A percentile compares a stretch with the other conserved stretches of the same genome.
phyloP scores from a whole-genome alignment of 768 basidiomycete species.

The Naganishia randhawae region DNA sequence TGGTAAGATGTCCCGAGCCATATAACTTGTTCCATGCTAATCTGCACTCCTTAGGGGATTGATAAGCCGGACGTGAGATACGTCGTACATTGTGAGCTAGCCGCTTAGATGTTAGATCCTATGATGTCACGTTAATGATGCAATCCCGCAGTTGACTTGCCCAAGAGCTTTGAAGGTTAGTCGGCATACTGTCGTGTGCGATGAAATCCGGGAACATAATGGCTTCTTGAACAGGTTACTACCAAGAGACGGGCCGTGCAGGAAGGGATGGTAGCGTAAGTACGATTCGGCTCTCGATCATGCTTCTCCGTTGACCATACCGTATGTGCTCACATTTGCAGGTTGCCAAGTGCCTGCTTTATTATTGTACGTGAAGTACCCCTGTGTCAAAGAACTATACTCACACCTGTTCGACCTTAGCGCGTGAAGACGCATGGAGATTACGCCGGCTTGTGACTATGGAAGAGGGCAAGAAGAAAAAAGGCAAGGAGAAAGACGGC shows the following conservation, averaged over 20 bases:
- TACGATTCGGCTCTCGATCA: neutral
- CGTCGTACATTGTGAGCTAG: conserved; percentile 45
- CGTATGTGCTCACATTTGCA: conserved; percentile 18
- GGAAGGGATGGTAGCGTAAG: conserved; percentile 50
- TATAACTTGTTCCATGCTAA: neutral
- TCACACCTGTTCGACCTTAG: conserved; percentile 24
- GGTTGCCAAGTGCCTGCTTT: conserved; percentile 48
- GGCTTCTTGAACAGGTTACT: conserved; percentile 35
- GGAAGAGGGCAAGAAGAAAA: conserved; percentile 33
- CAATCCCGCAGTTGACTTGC: conserved; percentile 37
- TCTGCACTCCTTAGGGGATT: conserved; percentile 38
- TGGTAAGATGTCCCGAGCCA: conserved; percentile 38
- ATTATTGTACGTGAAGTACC: conserved; percentile 43
- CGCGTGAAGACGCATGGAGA: conserved; percentile 47
- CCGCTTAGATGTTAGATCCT: too few species aligned
- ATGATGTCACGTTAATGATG: too few species aligned
- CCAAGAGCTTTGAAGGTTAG: conserved; percentile 49
- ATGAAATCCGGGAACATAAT: neutral
- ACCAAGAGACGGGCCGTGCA: conserved; percentile 51
- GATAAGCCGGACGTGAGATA: conserved; percentile 51
- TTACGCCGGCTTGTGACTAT: conserved; percentile 38
- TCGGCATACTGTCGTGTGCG: neutral
- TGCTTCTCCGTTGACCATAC: conserved; percentile 8
- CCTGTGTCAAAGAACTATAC: neutral
- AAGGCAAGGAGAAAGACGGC: conserved; percentile 29